Evolutionary conservation across 2,329 filamentous ascomycete genomes (phyloP).

Genomic region (Colletotrichum kahawae): DNA sequence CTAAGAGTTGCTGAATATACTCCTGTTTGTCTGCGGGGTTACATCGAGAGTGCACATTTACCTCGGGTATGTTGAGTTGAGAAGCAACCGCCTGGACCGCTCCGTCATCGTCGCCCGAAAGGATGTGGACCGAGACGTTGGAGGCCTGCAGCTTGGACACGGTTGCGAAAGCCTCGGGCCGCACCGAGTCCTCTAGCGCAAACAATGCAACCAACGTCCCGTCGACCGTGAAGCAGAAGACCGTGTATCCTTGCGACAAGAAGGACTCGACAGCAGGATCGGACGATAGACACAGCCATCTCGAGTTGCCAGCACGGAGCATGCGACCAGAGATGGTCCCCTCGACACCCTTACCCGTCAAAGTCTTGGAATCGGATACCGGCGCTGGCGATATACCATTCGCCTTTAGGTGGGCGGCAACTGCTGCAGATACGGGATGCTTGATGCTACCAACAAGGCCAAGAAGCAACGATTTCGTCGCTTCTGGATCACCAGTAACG

Average conservation of each 20-base stretch:
- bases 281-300: slow-evolving; percentile 46
- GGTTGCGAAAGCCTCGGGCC: slow-evolving; percentile 43
- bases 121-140: slow-evolving; percentile 49
- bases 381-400: neutral
- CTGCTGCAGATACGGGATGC: slow-evolving; percentile 58
- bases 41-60: slow-evolving; percentile 45
- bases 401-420: slow-evolving; percentile 45
- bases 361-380: slow-evolving; percentile 36
- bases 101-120: slow-evolving; percentile 60
- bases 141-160: slow-evolving; percentile 40
- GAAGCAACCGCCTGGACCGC: slow-evolving; percentile 47
- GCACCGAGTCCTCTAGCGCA: slow-evolving; percentile 51
- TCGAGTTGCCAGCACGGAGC: slow-evolving; percentile 54
- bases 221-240: slow-evolving; percentile 52
- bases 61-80: slow-evolving; percentile 41
- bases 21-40: slow-evolving; percentile 50
- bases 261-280: slow-evolving; percentile 37
- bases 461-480: neutral
- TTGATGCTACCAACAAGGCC: slow-evolving; percentile 42
- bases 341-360: slow-evolving; percentile 54
- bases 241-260: slow-evolving; percentile 42
- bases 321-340: slow-evolving; percentile 27
- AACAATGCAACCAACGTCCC: slow-evolving; percentile 42
- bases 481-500: slow-evolving; percentile 16
- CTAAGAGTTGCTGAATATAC: slow-evolving; percentile 46